phyloP scores from a whole-genome alignment of 2,329 filamentous ascomycete genomes.

The Talaromyces islandicus region DNA sequence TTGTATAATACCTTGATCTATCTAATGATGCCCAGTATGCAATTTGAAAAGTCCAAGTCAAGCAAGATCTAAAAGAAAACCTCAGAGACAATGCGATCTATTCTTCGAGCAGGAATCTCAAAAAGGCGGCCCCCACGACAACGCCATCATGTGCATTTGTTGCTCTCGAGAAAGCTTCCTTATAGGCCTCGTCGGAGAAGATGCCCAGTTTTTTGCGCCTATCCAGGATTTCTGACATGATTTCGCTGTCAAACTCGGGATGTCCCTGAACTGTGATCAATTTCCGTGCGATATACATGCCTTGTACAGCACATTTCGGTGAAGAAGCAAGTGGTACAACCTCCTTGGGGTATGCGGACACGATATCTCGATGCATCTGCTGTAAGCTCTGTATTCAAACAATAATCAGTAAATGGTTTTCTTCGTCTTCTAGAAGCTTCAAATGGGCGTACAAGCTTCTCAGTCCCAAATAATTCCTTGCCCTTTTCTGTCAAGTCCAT shows the following conservation, averaged over 20 bases:
- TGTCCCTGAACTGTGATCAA: constrained; percentile 79
- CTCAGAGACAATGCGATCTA: constrained; percentile 7
- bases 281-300: constrained; percentile 63
- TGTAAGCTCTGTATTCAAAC: constrained; percentile 47
- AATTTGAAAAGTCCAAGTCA: neutral
- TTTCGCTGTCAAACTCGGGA: constrained; percentile 63
- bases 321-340: constrained; percentile 61
- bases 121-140: constrained; percentile 64
- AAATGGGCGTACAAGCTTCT: constrained; percentile 48
- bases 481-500: constrained; percentile 64
- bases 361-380: constrained; percentile 82
- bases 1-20: constrained; percentile 11
- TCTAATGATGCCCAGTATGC: constrained; percentile 1
- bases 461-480: constrained; percentile 63
- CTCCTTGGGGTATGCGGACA: constrained; percentile 57
- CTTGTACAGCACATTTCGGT: constrained; percentile 66
- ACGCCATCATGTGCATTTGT: constrained; percentile 70
- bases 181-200: constrained; percentile 62
- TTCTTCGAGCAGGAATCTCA: constrained; percentile 65
- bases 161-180: constrained; percentile 63
- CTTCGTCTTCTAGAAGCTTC: neutral
- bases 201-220: constrained; percentile 31
- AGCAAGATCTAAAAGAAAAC: neutral
- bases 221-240: constrained; percentile 6
- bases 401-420: neutral